Percentiles rank a stretch among this genome's conserved stretches.
Conservation (phyloP, 768 basidiomycete genomes). For the Boletus rufocinnamomeus region DNA sequence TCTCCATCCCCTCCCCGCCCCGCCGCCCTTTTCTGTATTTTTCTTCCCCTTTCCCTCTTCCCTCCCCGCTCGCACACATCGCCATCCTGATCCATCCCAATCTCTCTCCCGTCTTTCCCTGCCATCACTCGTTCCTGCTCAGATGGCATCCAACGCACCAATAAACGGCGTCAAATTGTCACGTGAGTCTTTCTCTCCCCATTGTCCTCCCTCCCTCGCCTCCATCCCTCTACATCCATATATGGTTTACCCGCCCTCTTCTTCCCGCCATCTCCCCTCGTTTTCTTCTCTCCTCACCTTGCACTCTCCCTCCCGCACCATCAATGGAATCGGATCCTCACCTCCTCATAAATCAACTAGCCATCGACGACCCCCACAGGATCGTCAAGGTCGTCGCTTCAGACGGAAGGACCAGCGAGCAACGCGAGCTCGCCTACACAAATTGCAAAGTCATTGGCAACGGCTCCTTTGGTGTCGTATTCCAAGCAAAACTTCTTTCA, state of each 20-base stretch:
- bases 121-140: constrained; percentile 17
- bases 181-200: constrained; percentile 52
- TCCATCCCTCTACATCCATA: constrained; percentile 28
- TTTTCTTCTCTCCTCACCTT: constrained; percentile 41
- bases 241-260: constrained; percentile 31
- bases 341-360: constrained; percentile 40
- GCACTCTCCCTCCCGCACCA: constrained; percentile 13
- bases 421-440: constrained; percentile 88
- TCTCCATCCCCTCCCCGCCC: constrained; percentile 15
- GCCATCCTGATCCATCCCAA: constrained; percentile 16
- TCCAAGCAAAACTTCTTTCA: constrained; percentile 85
- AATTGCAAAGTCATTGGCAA: constrained; percentile 99
- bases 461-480: constrained; percentile 98
- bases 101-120: constrained; percentile 8
- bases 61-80: constrained; percentile 13
- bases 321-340: constrained; percentile 33
- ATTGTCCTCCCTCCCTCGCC: constrained; percentile 19
- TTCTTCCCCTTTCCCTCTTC: background rate
- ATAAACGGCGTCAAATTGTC: constrained; percentile 89
- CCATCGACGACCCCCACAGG: constrained; percentile 95
- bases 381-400: constrained; percentile 94
- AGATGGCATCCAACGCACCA: constrained; percentile 76
- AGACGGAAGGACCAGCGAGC: constrained; percentile 90
- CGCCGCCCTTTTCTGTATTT: background rate
- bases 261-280: constrained; percentile 32